These are phyloP conservation scores for Stellera chamaejasme DNA, from an alignment of 345 rosid genomes.

Conservation along the genomic window DNA sequence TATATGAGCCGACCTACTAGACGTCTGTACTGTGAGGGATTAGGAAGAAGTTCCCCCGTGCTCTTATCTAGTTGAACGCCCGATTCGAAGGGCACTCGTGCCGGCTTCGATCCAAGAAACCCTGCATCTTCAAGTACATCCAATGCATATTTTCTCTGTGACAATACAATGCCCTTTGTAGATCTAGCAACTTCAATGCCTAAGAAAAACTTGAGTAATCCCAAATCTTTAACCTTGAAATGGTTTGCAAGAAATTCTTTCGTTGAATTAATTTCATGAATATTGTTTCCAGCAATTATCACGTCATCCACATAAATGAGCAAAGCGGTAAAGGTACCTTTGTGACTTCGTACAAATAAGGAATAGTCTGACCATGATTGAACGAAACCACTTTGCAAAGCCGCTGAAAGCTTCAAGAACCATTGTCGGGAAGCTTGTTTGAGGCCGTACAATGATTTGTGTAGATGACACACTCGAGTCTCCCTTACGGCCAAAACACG, in stretches of 20 bases:
- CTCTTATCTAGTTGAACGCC: background rate
- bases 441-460: no score
- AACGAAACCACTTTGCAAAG: background rate
- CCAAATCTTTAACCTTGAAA: constrained; percentile 8
- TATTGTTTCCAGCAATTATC: background rate
- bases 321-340: background rate
- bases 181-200: background rate
- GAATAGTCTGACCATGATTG: background rate
- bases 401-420: background rate
- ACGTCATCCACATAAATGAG: constrained; percentile 6
- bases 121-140: background rate
- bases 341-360: background rate
- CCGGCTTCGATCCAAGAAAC: background rate
- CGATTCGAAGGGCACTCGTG: background rate
- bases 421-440: background rate
- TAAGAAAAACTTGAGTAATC: background rate
- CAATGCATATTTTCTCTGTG: background rate
- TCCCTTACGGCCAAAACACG: background rate
- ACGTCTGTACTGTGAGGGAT: background rate
- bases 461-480: background rate
- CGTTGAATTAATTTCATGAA: rapidly evolving
- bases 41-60: background rate
- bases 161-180: background rate
- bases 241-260: background rate
- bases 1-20: constrained; percentile 3